Evolutionary conservation across 495 filamentous ascomycete species (phyloP).

Genomic region (Penicillium arizonense): DNA sequence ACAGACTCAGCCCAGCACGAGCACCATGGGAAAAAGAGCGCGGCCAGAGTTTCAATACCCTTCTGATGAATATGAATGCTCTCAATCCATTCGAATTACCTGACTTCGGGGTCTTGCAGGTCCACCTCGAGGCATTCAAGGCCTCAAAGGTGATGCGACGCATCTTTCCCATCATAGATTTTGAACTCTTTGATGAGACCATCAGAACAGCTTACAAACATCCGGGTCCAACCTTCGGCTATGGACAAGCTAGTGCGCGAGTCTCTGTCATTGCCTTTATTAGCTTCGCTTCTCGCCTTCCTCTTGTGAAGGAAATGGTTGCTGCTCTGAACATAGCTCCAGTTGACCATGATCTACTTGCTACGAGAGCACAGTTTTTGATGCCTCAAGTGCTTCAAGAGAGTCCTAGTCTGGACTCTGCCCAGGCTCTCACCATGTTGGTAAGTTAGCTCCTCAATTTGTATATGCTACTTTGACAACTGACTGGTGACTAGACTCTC

Average conservation of each 20-base stretch:
- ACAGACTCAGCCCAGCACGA: slow-evolving; percentile 30
- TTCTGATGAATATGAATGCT: slow-evolving; percentile 24
- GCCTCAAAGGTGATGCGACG: slow-evolving; percentile 30
- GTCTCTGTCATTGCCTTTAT: slow-evolving; percentile 49
- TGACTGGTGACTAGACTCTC: slow-evolving; percentile 30
- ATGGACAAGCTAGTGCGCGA: slow-evolving; percentile 26
- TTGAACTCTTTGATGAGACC: slow-evolving; percentile 38
- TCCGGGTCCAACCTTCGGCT: slow-evolving; percentile 3
- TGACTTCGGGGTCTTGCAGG: slow-evolving; percentile 15
- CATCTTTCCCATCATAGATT: slow-evolving; percentile 44
- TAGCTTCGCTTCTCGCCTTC: slow-evolving; percentile 33
- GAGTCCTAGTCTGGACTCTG: slow-evolving; percentile 31
- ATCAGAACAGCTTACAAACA: slow-evolving; percentile 40
- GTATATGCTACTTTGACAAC: background rate
- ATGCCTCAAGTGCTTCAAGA: slow-evolving; percentile 43
- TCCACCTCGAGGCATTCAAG: slow-evolving; percentile 27
- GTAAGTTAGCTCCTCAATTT: slow-evolving; percentile 25
- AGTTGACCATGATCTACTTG: slow-evolving; percentile 37
- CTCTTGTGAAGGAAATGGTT: slow-evolving; percentile 11
- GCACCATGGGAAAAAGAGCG: slow-evolving; percentile 37
- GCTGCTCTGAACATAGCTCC: background rate
- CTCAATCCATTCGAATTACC: slow-evolving; percentile 30
- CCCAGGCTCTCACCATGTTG: slow-evolving; percentile 46
- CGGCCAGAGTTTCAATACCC: slow-evolving; percentile 18
- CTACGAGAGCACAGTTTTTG: slow-evolving; percentile 37